Base-by-base conservation (phyloP, 2,329 filamentous ascomycete species). In the Fusarium sp. region DNA sequence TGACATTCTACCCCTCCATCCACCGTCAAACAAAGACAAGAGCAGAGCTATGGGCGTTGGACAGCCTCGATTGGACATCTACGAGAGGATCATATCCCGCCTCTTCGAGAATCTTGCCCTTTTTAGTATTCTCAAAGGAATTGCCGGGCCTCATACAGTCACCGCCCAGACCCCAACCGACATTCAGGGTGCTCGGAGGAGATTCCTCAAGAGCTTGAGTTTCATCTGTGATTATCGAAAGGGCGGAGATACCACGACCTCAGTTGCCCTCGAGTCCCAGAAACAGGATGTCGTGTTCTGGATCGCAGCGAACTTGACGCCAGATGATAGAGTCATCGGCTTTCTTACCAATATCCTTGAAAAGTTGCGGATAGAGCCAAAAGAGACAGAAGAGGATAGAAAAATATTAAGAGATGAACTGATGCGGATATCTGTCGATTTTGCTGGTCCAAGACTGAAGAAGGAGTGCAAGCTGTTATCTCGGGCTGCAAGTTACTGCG, bases 211-310 rank as follows among this genome's bases (percentile, higher is more conserved):
- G 6, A 78, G 79, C 27, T 68, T 85, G 3, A 76, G 81, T 11
- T 83, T 80, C 65, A 65, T 85, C 9, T 84, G 82, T 61, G 83
- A 85, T 54, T 78, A 78, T 46, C 63, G 74, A 1, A 85, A 83
- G 62, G 83, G 83, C 0, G 84, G 83, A 4, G 65, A 74, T 4
- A 79, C 79, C 0, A 80, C 79, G n/a, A 80, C 83, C 1, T 78
- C 84, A 0, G 78, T 85, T 25, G 82, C 76, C 0, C 66, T 84
- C 2, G 77, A 85, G 59, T 71, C 79, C 0, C 59, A 41, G 0
- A 36, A 67, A 2, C 57, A 76, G 1, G 64, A 67, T n/a, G 77
- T 76, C 49, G 72, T 76, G 4, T 82, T 83, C 37, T 84, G 82
- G 79, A 48, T 84, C 10, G 78, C 83, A 5, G 78, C 77, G 2